Evolutionary conservation across 306 rosid species (phyloP), one percentile per base, ranked within the genome.

Genomic region (Malus asiatica): DNA sequence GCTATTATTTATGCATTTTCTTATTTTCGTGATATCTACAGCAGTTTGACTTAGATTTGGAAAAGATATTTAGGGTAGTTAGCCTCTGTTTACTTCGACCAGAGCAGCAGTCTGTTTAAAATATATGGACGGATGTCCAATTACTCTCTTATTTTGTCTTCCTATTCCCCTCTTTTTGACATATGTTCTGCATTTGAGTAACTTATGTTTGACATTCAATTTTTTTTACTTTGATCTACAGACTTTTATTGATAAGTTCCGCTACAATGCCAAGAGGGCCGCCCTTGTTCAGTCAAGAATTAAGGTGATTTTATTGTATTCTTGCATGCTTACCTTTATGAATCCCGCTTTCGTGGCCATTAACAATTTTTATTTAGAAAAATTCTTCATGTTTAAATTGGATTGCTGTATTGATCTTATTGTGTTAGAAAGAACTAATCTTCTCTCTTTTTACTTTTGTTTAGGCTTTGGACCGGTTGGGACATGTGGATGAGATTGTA

Each of bases 241-340:
- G 99, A 2, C 97, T 69, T 95, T 95, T 84, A 92, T 95, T 80
- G 99, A 95, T 82, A 95, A 95, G 93, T 95, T 95, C 70, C 97
- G 98, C 7, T 95, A 89, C 82, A 95, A 95, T 87, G 99, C 99
- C 14, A 95, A 95, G 89, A 92, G 99, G 84, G 98, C 99, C 18
- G 90, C 99, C 32, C 99, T 95, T 75, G 99, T 95, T 82, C 99
- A 95, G 81, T 95, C 99, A 48, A 95, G 99, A 90, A 95, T 95
- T 87, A 95, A 95, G 97, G 99, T 95, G 84, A 76, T 83, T 40
- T 68, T 61, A 30, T 78, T 68, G n/a, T 44, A 38, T 29, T 62
- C 75, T 30, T 62, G 23, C 67, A 62, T 76, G 5, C 64, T 3
- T 19, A 16, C 64, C 11, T 30, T 38, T 72, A 29, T 42, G 74